These are phyloP conservation scores for Quillaja saponaria DNA, from an alignment of 306 rosid species.

Conservation along the genomic window DNA sequence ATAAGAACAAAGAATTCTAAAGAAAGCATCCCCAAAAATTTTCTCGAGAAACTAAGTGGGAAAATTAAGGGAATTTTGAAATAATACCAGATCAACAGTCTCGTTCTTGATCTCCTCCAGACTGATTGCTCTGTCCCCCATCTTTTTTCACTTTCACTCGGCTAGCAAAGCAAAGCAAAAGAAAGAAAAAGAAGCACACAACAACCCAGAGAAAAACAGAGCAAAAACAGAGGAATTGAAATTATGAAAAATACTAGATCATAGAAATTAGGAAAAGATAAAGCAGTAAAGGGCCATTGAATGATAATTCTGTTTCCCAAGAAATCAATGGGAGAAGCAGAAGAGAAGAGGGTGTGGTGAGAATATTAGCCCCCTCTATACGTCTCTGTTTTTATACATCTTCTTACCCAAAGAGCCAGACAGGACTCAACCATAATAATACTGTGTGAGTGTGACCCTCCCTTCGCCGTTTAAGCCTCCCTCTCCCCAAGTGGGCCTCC, in stretches of 20 bases:
- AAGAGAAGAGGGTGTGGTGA: not conserved
- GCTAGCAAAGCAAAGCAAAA: not conserved
- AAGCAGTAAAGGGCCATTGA: slow-evolving; percentile 5
- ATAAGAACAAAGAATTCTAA: too few relatives aligned
- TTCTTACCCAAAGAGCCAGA: too few relatives aligned
- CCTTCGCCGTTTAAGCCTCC: too few relatives aligned
- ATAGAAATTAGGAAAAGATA: not conserved
- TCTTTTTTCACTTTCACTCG: not conserved
- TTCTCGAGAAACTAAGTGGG: too few relatives aligned
- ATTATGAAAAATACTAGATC: not conserved
- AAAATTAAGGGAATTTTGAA: too few relatives aligned
- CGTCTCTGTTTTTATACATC: slow-evolving; percentile 1
- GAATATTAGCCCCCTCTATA: not conserved
- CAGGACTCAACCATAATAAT: too few relatives aligned
- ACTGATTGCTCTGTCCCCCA: slow-evolving; percentile 36
- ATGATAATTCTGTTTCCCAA: slow-evolving; percentile 35
- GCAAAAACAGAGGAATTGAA: too few relatives aligned
- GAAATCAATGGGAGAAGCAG: not conserved
- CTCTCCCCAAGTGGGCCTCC: too few relatives aligned
- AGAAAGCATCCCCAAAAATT: too few relatives aligned
- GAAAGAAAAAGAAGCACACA: not conserved
- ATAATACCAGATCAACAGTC: slow-evolving; percentile 64
- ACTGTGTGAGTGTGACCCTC: too few relatives aligned
- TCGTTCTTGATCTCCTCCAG: slow-evolving; percentile 61
- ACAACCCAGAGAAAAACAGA: not conserved